Base-by-base conservation (phyloP, 805 yeast species). In the Saturnispora besseyi region DNA sequence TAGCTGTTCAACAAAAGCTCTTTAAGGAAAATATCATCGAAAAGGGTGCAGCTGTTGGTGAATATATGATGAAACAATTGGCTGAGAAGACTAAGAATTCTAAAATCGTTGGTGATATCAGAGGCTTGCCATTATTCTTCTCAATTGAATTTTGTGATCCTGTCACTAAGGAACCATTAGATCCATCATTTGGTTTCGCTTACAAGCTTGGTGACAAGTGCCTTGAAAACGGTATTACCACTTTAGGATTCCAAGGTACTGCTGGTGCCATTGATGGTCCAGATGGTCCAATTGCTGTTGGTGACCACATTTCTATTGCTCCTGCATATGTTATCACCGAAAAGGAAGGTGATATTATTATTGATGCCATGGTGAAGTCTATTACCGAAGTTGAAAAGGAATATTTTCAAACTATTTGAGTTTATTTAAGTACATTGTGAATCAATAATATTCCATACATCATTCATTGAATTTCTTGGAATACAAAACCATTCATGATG, bases 401-500 rank as follows among this genome's bases (percentile, higher is more conserved):
- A 30, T 55, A 57, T 28, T 53, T 53, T 34, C 45, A 43, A 11
- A 31, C 54, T n/a, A 21, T 37, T 12, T 22, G 41, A 29, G 4
- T 45, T 8, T 10, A 12, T 11, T 31, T 10, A 30, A 1, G n/a
- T 18, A 29, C 29, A 22, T 45, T 45, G 46, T 11, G 33, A 31
- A 32, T 58, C 52, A 18, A 58, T 57, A 0, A 56, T 37, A 8
- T 37, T 46, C 52, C 59, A 57, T 2, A 76, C 66, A 10, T 42
- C 31, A 9, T 53, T 46, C 7, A 77, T 42, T 7, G 71, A 70
- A 28, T 54, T 58, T 51, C 75, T 69, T 0, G 81, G 81, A 0
- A 78, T 59, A n/a, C 76, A 59, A 53, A 78, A 78, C 82, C 83
- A 78, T 57, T 78, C 84, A 13, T 66, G 67, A 57, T 78, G 84